Base-by-base conservation (phyloP, 1,284 basidiomycete genomes). In the Apiotrichum sp. region DNA sequence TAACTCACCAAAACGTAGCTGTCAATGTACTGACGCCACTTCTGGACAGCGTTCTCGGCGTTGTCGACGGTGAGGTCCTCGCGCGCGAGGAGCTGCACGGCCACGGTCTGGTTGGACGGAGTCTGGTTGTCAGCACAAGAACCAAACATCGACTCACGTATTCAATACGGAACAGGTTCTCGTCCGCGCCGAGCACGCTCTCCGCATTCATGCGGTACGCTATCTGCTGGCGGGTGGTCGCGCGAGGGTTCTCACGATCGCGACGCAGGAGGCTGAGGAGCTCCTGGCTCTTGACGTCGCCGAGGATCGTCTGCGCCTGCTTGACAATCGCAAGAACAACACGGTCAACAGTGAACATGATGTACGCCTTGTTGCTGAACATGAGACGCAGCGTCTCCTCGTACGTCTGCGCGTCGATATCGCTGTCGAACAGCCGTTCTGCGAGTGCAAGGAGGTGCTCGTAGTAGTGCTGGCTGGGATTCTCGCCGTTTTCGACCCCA, bases 341-440 rank as follows among this genome's bases (percentile, higher is more conserved):
- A 73, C 95, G 92, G 78, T 97, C 93, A n/a, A 96, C 78, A 0
- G 93, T 96, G 71, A 95, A 96, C 68, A 89, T 83, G 68, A 87
- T 86, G 73, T 89, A 95, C 65, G 92, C 93, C 80, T 92, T 88
- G 63, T 86, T 93, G 36, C 92, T 90, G 79, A 95, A 98, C 82
- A 98, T 93, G 83, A 89, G 91, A 58, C 96, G 80, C 81, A 96
- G 85, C 66, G 91, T 89, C 72, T 98, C 95, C 73, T 98, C 96
- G 69, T 92, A 98, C 16, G 86, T 85, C 34, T 82, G 79, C 68
- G 87, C 88, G 75, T 98, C 95, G 61, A 98, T 81, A 69, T 98
- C 93, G 59, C 84, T 87, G 67, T 93, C 90, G 69, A 98, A 98
- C 49, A 96, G 75, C 78, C 90, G 89, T 77, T 96, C 93, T 71